phyloP scores from a whole-genome alignment of 768 basidiomycete genomes.

The Amanita exitialis region DNA sequence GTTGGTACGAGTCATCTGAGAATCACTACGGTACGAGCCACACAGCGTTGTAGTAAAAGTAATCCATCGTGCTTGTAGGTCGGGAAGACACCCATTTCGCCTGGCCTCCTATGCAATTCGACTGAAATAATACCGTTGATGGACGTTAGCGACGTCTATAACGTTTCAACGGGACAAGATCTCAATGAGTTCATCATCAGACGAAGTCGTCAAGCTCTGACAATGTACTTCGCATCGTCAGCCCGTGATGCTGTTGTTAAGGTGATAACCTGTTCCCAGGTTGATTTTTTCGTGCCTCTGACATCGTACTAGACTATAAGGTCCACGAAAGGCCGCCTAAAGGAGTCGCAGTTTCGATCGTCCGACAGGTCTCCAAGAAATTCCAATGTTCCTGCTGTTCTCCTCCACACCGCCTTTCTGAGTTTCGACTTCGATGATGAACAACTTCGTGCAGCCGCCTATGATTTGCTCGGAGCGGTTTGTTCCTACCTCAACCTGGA shows the following conservation, averaged over 20 bases:
- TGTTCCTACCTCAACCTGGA: slow-evolving; percentile 74
- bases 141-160: slow-evolving; percentile 84
- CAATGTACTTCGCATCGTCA: slow-evolving; percentile 67
- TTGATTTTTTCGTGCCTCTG: background rate
- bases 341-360: slow-evolving; percentile 38
- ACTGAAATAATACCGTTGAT: slow-evolving; percentile 73
- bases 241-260: slow-evolving; percentile 66
- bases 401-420: slow-evolving; percentile 81
- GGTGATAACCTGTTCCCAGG: slow-evolving; percentile 23
- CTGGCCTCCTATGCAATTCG: slow-evolving; percentile 59
- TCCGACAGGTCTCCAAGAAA: slow-evolving; percentile 66
- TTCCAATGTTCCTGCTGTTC: slow-evolving; percentile 75
- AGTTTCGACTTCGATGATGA: slow-evolving; percentile 69
- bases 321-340: slow-evolving; percentile 62
- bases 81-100: slow-evolving; percentile 64
- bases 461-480: slow-evolving; percentile 69
- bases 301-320: slow-evolving; percentile 46
- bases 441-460: slow-evolving; percentile 68
- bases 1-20: slow-evolving; percentile 65
- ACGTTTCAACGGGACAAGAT: slow-evolving; percentile 68
- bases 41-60: background rate
- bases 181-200: slow-evolving; percentile 73
- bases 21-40: slow-evolving; percentile 55
- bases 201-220: slow-evolving; percentile 57
- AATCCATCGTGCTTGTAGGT: slow-evolving; percentile 27